These are phyloP conservation scores for Ganoderma sp. DNA, from an alignment of 1,284 basidiomycete genomes.

Conservation along the genomic window DNA sequence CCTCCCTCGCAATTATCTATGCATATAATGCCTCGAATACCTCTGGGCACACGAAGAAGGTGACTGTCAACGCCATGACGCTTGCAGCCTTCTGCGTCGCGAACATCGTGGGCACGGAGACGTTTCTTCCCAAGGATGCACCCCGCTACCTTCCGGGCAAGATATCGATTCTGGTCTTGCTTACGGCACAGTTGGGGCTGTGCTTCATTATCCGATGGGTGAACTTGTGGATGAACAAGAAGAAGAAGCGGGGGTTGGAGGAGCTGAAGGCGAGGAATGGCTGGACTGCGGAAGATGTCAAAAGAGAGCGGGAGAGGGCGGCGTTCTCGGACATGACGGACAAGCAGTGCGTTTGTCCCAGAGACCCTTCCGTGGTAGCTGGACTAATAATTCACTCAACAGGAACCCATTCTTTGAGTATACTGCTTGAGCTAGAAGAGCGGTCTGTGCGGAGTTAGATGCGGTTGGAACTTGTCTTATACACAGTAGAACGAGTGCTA, in stretches of 20 bases:
- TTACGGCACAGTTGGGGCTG: slow-evolving; percentile 57
- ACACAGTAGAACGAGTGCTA: background rate
- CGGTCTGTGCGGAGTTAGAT: too few species aligned
- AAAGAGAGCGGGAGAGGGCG: slow-evolving; percentile 59
- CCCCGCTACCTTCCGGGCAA: slow-evolving; percentile 69
- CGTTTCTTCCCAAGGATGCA: slow-evolving; percentile 67
- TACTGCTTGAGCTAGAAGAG: slow-evolving; percentile 38
- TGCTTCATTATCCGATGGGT: slow-evolving; percentile 59
- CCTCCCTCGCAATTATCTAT: slow-evolving; percentile 64
- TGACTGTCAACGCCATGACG: slow-evolving; percentile 64
- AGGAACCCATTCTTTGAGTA: slow-evolving; percentile 54
- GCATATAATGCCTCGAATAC: slow-evolving; percentile 73
- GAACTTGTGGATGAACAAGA: slow-evolving; percentile 60
- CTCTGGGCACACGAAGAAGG: slow-evolving; percentile 72
- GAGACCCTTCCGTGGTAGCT: background rate
- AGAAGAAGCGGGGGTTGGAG: slow-evolving; percentile 52
- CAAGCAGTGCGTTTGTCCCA: slow-evolving; percentile 36
- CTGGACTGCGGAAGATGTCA: slow-evolving; percentile 63
- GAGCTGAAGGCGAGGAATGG: slow-evolving; percentile 53
- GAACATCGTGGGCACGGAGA: slow-evolving; percentile 67
- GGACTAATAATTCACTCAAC: background rate
- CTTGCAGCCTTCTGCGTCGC: slow-evolving; percentile 61
- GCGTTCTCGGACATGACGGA: slow-evolving; percentile 72
- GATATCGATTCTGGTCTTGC: slow-evolving; percentile 63
- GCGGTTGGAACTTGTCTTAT: background rate